phyloP scores from a whole-genome alignment of 768 basidiomycete species.

The Boletus reticuloceps region DNA sequence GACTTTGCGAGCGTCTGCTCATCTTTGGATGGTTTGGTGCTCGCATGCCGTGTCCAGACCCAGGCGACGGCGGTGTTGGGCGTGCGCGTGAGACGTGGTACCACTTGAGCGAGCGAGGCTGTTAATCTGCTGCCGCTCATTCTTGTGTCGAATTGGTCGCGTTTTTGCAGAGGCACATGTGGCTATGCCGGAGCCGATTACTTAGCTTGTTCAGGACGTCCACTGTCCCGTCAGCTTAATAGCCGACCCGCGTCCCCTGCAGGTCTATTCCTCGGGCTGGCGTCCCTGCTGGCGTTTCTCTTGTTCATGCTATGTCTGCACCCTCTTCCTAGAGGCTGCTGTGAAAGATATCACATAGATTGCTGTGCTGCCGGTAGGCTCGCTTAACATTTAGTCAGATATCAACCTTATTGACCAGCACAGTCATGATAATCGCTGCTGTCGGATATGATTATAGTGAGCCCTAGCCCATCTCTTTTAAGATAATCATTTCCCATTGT shows the following conservation, averaged over 20 bases:
- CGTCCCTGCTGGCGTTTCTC: neutral
- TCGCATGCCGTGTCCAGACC: slow-evolving; percentile 10
- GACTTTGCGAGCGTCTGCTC: slow-evolving; percentile 24
- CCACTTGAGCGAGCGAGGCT: neutral
- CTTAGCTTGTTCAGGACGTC: too few relatives aligned
- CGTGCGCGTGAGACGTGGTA: neutral
- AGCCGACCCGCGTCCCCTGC: neutral
- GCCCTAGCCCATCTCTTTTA: neutral
- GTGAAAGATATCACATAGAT: neutral
- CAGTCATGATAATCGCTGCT: slow-evolving; percentile 3
- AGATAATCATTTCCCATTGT: neutral
- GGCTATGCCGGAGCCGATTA: too few relatives aligned
- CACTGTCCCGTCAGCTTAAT: too few relatives aligned
- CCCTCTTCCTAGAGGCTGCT: neutral
- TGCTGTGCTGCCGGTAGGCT: neutral
- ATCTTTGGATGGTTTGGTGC: slow-evolving; percentile 19
- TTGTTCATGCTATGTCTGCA: neutral
- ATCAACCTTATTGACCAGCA: neutral
- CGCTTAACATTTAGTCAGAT: neutral
- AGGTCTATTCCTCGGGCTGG: neutral
- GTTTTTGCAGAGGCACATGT: too few relatives aligned
- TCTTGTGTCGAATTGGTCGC: neutral
- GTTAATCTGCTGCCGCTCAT: slow-evolving; percentile 12
- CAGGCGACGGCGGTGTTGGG: neutral
- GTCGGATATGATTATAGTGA: slow-evolving; percentile 18